These are phyloP conservation scores for Neofusicoccum sp. DNA, from an alignment of 2,329 filamentous ascomycete genomes.

Conservation along the genomic window DNA sequence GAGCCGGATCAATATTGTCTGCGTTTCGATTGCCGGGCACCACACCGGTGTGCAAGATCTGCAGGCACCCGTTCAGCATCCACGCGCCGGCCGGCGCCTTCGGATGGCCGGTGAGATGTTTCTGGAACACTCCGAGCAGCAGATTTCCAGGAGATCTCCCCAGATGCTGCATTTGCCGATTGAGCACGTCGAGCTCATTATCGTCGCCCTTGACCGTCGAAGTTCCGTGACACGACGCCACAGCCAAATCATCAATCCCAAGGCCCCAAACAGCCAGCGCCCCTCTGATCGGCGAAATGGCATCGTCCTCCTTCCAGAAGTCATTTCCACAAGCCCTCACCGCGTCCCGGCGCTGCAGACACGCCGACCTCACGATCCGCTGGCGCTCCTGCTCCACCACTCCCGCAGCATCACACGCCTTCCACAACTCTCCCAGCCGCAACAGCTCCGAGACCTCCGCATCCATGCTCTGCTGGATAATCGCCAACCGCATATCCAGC, in stretches of 20 bases:
- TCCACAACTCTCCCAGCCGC: too few species aligned
- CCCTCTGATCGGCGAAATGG: constrained; percentile 91
- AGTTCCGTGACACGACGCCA: constrained; percentile 98
- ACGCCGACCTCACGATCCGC: too few species aligned
- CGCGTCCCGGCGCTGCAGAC: constrained; percentile 91
- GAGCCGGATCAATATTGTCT: constrained; percentile 35
- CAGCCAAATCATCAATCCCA: constrained; percentile 89
- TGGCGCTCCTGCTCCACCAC: too few species aligned
- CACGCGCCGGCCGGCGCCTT: constrained; percentile 40
- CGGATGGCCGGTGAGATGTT: constrained; percentile 39
- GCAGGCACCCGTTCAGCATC: constrained; percentile 41
- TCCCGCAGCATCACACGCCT: too few species aligned
- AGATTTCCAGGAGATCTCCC: constrained; percentile 36
- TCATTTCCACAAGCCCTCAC: constrained; percentile 91
- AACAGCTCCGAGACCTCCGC: constrained; percentile 75
- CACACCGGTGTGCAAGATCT: constrained; percentile 33
- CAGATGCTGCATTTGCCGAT: constrained; percentile 36
- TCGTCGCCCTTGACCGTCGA: constrained; percentile 40
- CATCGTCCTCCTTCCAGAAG: constrained; percentile 95
- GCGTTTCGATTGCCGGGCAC: constrained; percentile 40
- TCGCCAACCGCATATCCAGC: constrained; percentile 45
- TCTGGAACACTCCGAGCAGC: constrained; percentile 35
- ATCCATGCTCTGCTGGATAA: constrained; percentile 81
- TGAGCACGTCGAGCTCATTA: constrained; percentile 39
- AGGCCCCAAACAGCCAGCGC: constrained; percentile 96